These are phyloP conservation scores for Monilinia vaccinii-corymbosi DNA, from an alignment of 2,329 filamentous ascomycete species.

Conservation along the genomic window DNA sequence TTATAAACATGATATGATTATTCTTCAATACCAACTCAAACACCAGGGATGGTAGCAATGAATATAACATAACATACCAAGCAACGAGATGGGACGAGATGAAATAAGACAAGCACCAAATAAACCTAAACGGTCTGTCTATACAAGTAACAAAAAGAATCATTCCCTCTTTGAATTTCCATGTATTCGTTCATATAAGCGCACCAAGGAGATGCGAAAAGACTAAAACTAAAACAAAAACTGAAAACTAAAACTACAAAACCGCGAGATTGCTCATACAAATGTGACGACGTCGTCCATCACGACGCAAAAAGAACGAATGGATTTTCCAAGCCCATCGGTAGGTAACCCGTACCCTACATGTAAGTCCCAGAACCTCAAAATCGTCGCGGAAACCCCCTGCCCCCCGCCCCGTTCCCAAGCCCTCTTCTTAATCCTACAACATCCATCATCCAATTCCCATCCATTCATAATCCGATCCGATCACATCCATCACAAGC, in stretches of 20 bases:
- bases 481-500: no score
- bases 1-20: no score
- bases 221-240: neutral
- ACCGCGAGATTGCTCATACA: neutral
- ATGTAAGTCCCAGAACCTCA: neutral
- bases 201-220: neutral
- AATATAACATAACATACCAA: no score
- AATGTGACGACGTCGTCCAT: no score
- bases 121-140: no score
- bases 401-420: neutral
- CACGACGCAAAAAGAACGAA: neutral
- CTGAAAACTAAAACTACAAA: neutral
- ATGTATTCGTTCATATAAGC: neutral
- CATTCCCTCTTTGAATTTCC: no score
- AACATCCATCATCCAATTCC: neutral
- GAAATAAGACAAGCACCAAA: no score
- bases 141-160: no score
- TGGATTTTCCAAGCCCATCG: neutral
- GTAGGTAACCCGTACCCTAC: no score
- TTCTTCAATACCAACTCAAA: no score
- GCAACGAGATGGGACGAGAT: no score
- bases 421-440: neutral
- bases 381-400: neutral
- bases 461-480: neutral
- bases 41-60: no score